Evolutionary conservation across 331 rosid species (phyloP).

Genomic region (Ulmus americana): DNA sequence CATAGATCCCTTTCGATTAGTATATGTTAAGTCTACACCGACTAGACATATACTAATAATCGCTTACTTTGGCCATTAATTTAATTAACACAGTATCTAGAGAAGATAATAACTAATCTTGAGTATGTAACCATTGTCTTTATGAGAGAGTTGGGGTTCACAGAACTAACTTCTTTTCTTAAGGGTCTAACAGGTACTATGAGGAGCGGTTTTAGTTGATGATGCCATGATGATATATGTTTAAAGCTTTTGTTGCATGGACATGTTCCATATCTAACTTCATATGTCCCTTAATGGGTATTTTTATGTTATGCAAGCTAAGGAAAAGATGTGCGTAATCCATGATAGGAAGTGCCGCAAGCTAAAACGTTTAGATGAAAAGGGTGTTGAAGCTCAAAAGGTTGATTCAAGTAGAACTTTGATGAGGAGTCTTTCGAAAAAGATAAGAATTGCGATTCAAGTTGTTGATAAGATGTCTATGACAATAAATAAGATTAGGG

Average conservation of each 20-base stretch:
- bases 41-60: too few species aligned
- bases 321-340: conserved; percentile 84
- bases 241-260: neutral
- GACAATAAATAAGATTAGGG: conserved; percentile 84
- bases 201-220: conserved; percentile 4
- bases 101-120: too few species aligned
- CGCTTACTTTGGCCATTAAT: too few species aligned
- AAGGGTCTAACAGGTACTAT: neutral
- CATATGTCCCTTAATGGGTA: conserved; percentile 5
- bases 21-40: too few species aligned
- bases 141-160: neutral
- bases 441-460: conserved; percentile 86
- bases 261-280: neutral
- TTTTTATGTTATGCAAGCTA: conserved; percentile 44
- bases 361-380: conserved; percentile 72
- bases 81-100: too few species aligned
- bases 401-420: conserved; percentile 57
- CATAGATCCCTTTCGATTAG: too few species aligned
- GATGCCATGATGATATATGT: neutral
- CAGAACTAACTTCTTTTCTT: neutral
- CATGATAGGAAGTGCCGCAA: conserved; percentile 73
- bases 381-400: conserved; percentile 74
- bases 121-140: too few species aligned
- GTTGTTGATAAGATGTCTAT: conserved; percentile 82
- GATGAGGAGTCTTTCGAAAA: conserved; percentile 71